phyloP scores from a whole-genome alignment of 2,329 filamentous ascomycete species.

The Neurospora sp. region DNA sequence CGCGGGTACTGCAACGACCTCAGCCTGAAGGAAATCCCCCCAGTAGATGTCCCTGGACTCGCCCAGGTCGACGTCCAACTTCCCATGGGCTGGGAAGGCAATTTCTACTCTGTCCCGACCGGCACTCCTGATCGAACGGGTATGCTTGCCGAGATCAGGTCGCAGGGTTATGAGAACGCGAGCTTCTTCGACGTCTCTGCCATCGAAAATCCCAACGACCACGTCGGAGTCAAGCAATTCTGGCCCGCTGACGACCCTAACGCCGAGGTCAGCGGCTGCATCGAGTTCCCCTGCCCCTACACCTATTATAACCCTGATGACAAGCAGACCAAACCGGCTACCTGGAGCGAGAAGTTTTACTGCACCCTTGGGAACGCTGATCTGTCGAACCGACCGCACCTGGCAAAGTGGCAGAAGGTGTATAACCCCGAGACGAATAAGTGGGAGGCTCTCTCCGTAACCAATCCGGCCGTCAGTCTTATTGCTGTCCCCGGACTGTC shows the following conservation, averaged over 20 bases:
- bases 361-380: conserved; percentile 19
- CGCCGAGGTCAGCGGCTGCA: conserved; percentile 26
- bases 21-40: conserved; percentile 25
- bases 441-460: background rate
- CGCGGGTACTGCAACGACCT: conserved; percentile 20
- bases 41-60: conserved; percentile 30
- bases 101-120: conserved; percentile 25
- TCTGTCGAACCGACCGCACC: background rate
- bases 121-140: conserved; percentile 24
- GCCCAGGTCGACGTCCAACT: conserved; percentile 29
- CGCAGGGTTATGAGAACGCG: conserved; percentile 24
- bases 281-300: conserved; percentile 29
- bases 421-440: background rate
- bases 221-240: conserved; percentile 29
- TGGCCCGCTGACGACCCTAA: conserved; percentile 10
- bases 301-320: conserved; percentile 32
- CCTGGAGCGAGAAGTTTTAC: conserved; percentile 23
- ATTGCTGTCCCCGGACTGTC: background rate
- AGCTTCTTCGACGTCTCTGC: conserved; percentile 37
- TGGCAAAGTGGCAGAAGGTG: background rate
- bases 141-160: conserved; percentile 28
- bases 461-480: background rate
- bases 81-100: conserved; percentile 22
- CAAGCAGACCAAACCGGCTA: conserved; percentile 26
- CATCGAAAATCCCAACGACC: conserved; percentile 32